Evolutionary conservation across 2,329 filamentous ascomycete genomes (phyloP), one percentile per base, ranked within the genome.

Genomic region (Fusarium torreyae): DNA sequence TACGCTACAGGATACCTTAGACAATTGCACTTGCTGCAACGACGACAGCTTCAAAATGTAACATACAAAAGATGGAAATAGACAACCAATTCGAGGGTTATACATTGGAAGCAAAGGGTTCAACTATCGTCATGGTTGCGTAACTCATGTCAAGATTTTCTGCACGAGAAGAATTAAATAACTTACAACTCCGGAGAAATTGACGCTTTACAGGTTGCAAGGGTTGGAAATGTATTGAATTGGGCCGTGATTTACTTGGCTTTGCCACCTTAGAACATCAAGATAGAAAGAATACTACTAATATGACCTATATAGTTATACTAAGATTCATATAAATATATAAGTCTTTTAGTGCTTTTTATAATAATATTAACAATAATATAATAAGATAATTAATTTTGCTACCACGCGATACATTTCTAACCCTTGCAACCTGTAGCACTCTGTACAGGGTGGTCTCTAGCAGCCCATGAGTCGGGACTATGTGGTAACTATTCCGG

Each of bases 51-150:
- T 22, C 39, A 8, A n/a, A 7, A 45, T 22, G 45, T 15, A 38
- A 34, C 6, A 24, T 22, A 26, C 13, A 14, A 26, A 43, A 10
- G 22, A 20, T n/a, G 26, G 33, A 13, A 20, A 24, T 13, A 46
- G 36, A 13, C 40, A 28, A 20, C 26, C 24, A 31, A 15, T 36
- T 60, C 9, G 24, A 31, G 20, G 9, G 15, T n/a, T 39, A 13
- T 10, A 45, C 13, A 11, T 40, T 45, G 8, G n/a, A 40, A 40
- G 17, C 28, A 33, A 36, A 42, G 20, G 46, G 36, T 22, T 53
- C 18, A 24, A 31, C 34, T 7, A 15, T 63, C 49, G 49, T 63
- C 60, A 63, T 63, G 10, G 24, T 49, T 63, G 31, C 51, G 38
- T 15, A 49, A 38, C 26, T 24, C 20, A 24, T 45, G 31, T 28